These are phyloP conservation scores for Polygonum maritimum DNA, from an alignment of 148 eudicot species.

Conservation along the genomic window DNA sequence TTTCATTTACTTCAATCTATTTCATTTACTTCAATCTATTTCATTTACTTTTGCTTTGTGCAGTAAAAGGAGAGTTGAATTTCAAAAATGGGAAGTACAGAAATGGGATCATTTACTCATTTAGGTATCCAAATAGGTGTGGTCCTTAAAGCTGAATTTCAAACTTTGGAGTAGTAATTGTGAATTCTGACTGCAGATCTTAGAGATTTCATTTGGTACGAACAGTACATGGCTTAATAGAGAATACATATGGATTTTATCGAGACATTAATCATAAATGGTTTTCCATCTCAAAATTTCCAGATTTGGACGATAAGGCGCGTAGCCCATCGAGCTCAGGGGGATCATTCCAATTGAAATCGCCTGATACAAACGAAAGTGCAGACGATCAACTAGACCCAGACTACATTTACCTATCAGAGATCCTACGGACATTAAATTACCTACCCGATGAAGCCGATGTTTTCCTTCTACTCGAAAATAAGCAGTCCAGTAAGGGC, in stretches of 20 bases:
- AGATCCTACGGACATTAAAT: conserved; percentile 49
- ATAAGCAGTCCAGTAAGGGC: conserved; percentile 46
- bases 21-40: no score
- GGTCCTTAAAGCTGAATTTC: not conserved
- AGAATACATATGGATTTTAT: not conserved
- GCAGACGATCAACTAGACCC: conserved; percentile 25
- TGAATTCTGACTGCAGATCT: not conserved
- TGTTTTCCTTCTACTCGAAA: conserved; percentile 43
- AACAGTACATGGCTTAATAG: not conserved
- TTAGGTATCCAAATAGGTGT: not conserved
- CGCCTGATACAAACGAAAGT: conserved; percentile 30
- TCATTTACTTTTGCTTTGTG: no score
- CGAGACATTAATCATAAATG: no score
- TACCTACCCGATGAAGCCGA: conserved; percentile 51
- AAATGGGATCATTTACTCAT: no score
- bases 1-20: no score
- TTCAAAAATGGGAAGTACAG: not conserved
- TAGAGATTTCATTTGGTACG: not conserved
- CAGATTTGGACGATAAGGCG: conserved; percentile 53
- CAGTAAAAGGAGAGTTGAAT: no score
- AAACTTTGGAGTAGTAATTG: not conserved
- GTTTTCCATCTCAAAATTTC: conserved; percentile 4
- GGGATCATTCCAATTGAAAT: conserved; percentile 10
- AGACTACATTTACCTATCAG: conserved; percentile 59
- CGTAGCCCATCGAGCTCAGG: conserved; percentile 52